Evolutionary conservation across 208 protist genomes (phyloP).

Genomic region (Leishmania amazonensis): DNA sequence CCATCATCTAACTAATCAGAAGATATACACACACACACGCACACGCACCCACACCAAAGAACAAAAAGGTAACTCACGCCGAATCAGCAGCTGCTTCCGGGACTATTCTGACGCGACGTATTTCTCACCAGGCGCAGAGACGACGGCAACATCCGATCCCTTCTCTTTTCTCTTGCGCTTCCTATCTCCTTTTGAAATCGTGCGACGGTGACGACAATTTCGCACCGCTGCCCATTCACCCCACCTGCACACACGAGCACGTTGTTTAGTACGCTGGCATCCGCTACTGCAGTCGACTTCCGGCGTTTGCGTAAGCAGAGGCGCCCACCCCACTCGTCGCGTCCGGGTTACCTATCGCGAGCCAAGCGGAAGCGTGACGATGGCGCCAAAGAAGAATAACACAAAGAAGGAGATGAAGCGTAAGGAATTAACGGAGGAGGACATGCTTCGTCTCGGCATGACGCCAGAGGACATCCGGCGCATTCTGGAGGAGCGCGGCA

Average conservation of each 20-base stretch:
- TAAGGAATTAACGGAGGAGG: slow-evolving; percentile 66
- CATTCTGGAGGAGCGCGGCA: slow-evolving; percentile 66
- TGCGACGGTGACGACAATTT: background rate
- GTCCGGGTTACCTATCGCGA: background rate
- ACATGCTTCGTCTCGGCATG: slow-evolving; percentile 84
- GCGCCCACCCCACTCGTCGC: background rate
- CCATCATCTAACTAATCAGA: background rate
- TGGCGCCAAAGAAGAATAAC: slow-evolving; percentile 64
- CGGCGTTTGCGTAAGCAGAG: background rate
- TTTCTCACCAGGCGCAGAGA: background rate
- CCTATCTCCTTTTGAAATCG: background rate
- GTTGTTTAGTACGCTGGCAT: background rate
- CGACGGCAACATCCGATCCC: background rate
- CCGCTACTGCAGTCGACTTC: background rate
- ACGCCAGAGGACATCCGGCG: slow-evolving; percentile 68
- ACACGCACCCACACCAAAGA: background rate
- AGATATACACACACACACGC: background rate
- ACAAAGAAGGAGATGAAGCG: slow-evolving; percentile 49
- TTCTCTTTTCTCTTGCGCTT: background rate
- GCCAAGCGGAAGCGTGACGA: slow-evolving; percentile 1
- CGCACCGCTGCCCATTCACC: background rate
- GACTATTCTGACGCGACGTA: background rate
- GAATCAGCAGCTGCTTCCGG: background rate
- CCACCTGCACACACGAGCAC: background rate
- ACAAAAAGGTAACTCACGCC: background rate